phyloP scores from a whole-genome alignment of 2,329 filamentous ascomycete species.

The Fusarium sambucinum region DNA sequence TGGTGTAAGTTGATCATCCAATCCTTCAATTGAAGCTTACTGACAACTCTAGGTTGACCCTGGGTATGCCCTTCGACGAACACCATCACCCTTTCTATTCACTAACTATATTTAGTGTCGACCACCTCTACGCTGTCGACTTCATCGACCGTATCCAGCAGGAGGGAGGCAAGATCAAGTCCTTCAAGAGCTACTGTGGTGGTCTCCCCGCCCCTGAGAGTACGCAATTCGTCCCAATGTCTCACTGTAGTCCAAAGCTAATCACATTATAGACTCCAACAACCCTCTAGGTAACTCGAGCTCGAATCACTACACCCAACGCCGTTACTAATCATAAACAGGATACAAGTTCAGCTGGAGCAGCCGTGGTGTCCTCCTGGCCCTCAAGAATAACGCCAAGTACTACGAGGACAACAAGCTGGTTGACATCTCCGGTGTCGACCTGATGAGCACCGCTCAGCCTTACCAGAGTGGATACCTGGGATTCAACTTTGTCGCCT shows the following conservation, averaged over 20 bases:
- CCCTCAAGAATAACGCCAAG: conserved; percentile 85
- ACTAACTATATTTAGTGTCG: conserved; percentile 28
- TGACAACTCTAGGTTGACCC: conserved; percentile 39
- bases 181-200: conserved; percentile 88
- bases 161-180: conserved; percentile 84
- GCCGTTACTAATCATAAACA: conserved; percentile 3
- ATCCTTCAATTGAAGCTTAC: background rate
- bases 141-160: conserved; percentile 90
- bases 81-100: background rate
- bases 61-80: conserved; percentile 24
- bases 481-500: conserved; percentile 87
- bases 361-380: conserved; percentile 86
- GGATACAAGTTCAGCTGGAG: conserved; percentile 74
- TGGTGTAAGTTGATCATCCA: conserved; percentile 63
- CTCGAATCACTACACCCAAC: background rate
- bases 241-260: conserved; percentile 3
- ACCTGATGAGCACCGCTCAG: conserved; percentile 89
- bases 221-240: conserved; percentile 10
- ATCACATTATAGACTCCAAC: conserved; percentile 67
- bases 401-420: conserved; percentile 85
- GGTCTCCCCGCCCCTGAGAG: conserved; percentile 74
- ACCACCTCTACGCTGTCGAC: conserved; percentile 79
- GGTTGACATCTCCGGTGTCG: conserved; percentile 69
- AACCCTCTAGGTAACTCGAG: conserved; percentile 75
- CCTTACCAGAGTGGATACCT: conserved; percentile 87